Evolutionary conservation across 768 basidiomycete species (phyloP).

Genomic region (Tubosaeta sp.): DNA sequence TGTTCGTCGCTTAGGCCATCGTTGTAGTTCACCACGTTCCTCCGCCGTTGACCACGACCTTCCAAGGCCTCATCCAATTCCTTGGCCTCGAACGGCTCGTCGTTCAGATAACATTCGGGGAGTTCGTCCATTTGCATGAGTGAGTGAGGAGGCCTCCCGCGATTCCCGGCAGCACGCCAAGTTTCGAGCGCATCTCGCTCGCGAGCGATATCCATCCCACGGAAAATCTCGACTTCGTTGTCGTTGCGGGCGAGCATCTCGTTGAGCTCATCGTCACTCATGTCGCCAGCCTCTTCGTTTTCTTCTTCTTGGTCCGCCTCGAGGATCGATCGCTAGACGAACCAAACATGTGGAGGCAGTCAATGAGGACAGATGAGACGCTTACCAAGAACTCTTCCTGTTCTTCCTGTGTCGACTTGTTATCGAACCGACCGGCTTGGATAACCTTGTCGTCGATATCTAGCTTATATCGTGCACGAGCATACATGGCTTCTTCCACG

Average conservation of each 20-base stretch:
- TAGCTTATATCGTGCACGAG: slow-evolving; percentile 90
- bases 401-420: slow-evolving; percentile 96
- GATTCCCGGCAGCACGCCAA: slow-evolving; percentile 73
- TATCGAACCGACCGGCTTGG: slow-evolving; percentile 98
- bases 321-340: slow-evolving; percentile 75
- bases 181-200: slow-evolving; percentile 57
- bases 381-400: slow-evolving; percentile 91
- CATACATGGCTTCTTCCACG: slow-evolving; percentile 97
- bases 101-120: slow-evolving; percentile 85
- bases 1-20: slow-evolving; percentile 94
- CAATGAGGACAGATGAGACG: background rate
- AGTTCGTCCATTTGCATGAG: slow-evolving; percentile 88
- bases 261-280: slow-evolving; percentile 94
- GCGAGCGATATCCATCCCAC: slow-evolving; percentile 77
- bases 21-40: slow-evolving; percentile 86
- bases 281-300: slow-evolving; percentile 85
- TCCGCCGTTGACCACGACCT: slow-evolving; percentile 81
- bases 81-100: slow-evolving; percentile 74
- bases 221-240: slow-evolving; percentile 71
- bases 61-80: slow-evolving; percentile 49
- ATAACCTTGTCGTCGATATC: slow-evolving; percentile 99
- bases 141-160: slow-evolving; percentile 69
- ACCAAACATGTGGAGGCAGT: slow-evolving; percentile 1
- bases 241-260: slow-evolving; percentile 86
- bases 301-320: slow-evolving; percentile 89